phyloP scores from a whole-genome alignment of 257 asterid species.

The Osmanthus fragrans region DNA sequence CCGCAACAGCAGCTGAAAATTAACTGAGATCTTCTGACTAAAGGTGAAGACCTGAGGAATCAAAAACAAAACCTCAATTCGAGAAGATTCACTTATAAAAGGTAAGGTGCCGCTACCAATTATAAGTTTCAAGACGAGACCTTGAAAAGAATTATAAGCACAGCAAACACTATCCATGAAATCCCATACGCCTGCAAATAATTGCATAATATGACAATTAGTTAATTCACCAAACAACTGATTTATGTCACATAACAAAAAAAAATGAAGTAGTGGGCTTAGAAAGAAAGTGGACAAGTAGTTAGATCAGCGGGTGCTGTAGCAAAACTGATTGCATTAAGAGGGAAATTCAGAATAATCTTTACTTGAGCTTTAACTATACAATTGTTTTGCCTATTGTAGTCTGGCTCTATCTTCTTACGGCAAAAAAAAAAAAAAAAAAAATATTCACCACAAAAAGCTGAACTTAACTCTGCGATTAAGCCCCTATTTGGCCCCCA shows the following conservation, averaged over 20 bases:
- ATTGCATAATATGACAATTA: slow-evolving; percentile 14
- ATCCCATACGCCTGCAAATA: slow-evolving; percentile 70
- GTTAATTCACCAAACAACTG: not conserved
- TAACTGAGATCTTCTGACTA: slow-evolving; percentile 96
- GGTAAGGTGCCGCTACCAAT: not conserved
- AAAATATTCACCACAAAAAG: not conserved
- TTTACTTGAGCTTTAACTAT: not conserved
- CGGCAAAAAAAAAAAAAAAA: too few relatives aligned
- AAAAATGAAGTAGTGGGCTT: not conserved
- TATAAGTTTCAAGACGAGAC: slow-evolving; percentile 32
- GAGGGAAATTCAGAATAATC: not conserved
- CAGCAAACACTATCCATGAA: slow-evolving; percentile 91
- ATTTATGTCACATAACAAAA: not conserved
- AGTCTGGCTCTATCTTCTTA: not conserved
- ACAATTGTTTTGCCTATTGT: not conserved
- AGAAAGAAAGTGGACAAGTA: not conserved
- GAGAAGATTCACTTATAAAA: not conserved
- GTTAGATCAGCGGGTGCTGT: not conserved
- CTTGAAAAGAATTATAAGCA: slow-evolving; percentile 85
- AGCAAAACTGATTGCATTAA: not conserved
- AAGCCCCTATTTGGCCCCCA: too few relatives aligned
- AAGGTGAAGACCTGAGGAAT: slow-evolving; percentile 85
- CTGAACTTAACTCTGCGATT: not conserved
- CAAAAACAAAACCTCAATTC: slow-evolving; percentile 23
- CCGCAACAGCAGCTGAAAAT: slow-evolving; percentile 91